phyloP scores from a whole-genome alignment of 805 yeast species.

The Henningerozyma blattae region DNA sequence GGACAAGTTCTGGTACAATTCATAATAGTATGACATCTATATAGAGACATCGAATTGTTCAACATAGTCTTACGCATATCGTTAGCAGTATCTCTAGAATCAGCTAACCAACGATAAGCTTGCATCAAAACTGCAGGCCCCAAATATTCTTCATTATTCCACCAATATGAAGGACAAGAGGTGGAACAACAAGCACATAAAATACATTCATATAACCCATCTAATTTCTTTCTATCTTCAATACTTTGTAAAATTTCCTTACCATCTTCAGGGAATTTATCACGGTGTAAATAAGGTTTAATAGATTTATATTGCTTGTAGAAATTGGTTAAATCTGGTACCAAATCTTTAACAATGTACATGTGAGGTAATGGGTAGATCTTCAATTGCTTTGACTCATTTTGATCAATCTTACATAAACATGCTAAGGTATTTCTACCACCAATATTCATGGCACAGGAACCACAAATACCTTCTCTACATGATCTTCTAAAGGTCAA shows the following conservation, averaged over 20 bases:
- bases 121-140: conserved; percentile 99
- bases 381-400: conserved; percentile 61
- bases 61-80: conserved; percentile 72
- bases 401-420: conserved; percentile 83
- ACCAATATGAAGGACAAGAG: conserved; percentile 99
- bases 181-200: conserved; percentile 98
- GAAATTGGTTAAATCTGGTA: conserved; percentile 94
- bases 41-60: conserved; percentile 93
- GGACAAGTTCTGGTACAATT: conserved; percentile 98
- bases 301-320: conserved; percentile 98
- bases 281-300: conserved; percentile 89
- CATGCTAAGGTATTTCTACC: conserved; percentile 97
- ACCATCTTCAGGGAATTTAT: conserved; percentile 70
- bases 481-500: conserved; percentile 96
- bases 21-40: conserved; percentile 99
- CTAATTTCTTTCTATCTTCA: conserved; percentile 90
- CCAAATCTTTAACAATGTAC: conserved; percentile 94
- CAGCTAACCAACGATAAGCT: conserved; percentile 98
- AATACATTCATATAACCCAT: conserved; percentile 95
- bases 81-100: conserved; percentile 90
- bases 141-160: conserved; percentile 97
- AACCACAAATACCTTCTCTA: conserved; percentile 99
- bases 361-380: conserved; percentile 97
- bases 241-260: conserved; percentile 84
- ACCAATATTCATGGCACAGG: conserved; percentile 99